Base-by-base conservation (phyloP, 768 basidiomycete species). In the Xerocomus potaroensis region DNA sequence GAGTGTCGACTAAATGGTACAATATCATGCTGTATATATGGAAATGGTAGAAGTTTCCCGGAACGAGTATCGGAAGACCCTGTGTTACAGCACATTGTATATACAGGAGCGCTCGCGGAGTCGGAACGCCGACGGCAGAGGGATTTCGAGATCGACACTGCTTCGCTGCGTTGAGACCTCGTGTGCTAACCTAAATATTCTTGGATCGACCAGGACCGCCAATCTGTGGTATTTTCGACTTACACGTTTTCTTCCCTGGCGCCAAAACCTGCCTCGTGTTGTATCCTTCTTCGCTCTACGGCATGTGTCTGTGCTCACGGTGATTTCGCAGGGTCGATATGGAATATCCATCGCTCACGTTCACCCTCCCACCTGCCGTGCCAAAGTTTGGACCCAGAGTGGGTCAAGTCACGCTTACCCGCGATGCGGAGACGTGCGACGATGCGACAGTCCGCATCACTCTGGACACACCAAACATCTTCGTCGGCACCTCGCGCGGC, bases 401-500 rank as follows among this genome's bases (percentile, higher is more conserved):
- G 2, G 64, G 64, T 14, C 53, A 32, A 16, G 4, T 66, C 33
- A 27, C 19, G 16, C 49, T 66, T 42, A 45, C 31, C 6, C 59
- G 61, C 52, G 23, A 41, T 9, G 11, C 23, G 27, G 33, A 37
- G 26, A 18, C 4, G 15, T 9, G 14, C 36, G 39, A 30, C 16
- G 3, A n/a, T 21, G 12, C 43, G n/a, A 16, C n/a, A n/a, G n/a
- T n/a, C n/a, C n/a, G 12, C 43, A 60, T 78, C 34, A 60, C 70
- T 11, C 69, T 87, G 16, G 57, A 66, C 26, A 90, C 88, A 0
- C 89, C 89, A 1, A 76, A 73, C 3, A 49, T 86, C 36, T 60
- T 88, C 21, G 72, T 80, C 0, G 63, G 74, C 4, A 87, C 87
- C 4, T 84, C 84, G 34, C 80, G 89, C 12, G 89, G 89, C 0